Evolutionary conservation across 2,329 filamentous ascomycete species (phyloP).

Genomic region (Aspergillus fumigatus): DNA sequence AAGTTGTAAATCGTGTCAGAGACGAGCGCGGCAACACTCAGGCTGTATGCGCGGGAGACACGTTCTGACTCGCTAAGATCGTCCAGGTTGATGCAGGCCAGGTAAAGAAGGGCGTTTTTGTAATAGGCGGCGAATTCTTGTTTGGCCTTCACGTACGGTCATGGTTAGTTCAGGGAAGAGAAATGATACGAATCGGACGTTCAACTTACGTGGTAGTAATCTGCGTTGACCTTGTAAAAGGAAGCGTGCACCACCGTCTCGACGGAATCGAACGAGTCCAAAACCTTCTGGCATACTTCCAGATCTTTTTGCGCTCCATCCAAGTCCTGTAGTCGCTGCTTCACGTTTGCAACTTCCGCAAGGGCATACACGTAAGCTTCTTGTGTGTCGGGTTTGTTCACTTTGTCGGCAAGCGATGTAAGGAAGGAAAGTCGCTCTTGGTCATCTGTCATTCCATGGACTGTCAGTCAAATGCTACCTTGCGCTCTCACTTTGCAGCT

Average conservation of each 20-base stretch:
- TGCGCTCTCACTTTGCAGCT: background rate
- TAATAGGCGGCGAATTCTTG: conserved; percentile 95
- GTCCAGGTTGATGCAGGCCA: conserved; percentile 86
- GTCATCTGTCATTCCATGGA: conserved; percentile 59
- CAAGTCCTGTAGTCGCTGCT: conserved; percentile 72
- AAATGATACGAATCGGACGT: background rate
- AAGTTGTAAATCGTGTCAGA: conserved; percentile 99
- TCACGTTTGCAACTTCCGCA: conserved; percentile 82
- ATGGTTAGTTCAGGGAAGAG: background rate
- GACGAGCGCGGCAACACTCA: conserved; percentile 85
- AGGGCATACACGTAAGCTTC: conserved; percentile 94
- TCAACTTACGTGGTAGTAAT: conserved; percentile 73
- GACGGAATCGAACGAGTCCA: conserved; percentile 90
- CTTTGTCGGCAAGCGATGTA: conserved; percentile 75
- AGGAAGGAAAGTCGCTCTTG: conserved; percentile 82
- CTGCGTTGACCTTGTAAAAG: conserved; percentile 92
- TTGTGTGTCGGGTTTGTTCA: conserved; percentile 87
- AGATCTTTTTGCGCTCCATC: conserved; percentile 83
- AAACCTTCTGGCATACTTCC: conserved; percentile 77
- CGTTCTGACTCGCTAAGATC: conserved; percentile 71
- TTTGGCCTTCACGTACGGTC: conserved; percentile 53
- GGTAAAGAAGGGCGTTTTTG: conserved; percentile 93
- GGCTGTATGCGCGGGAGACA: conserved; percentile 80
- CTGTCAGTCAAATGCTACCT: conserved; percentile 5
- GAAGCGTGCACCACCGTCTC: conserved; percentile 93